phyloP scores from a whole-genome alignment of 176 grass and related monocot genomes.

The Neostapfia colusana region DNA sequence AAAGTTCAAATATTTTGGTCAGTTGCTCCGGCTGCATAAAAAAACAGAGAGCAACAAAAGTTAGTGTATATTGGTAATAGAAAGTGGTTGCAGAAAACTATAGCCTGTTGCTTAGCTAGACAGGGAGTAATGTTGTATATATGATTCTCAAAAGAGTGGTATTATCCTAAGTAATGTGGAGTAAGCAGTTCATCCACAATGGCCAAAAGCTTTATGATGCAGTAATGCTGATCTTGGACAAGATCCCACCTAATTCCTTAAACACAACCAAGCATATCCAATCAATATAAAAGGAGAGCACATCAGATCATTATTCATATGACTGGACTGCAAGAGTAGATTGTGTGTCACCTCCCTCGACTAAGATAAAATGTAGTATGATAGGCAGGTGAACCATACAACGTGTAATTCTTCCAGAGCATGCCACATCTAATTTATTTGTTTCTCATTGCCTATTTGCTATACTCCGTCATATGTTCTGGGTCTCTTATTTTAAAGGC shows the following conservation, averaged over 20 bases:
- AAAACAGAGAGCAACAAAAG: background rate
- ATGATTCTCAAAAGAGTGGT: background rate
- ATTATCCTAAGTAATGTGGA: background rate
- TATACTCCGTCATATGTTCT: conserved; percentile 8
- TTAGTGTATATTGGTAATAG: background rate
- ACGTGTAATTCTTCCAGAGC: background rate
- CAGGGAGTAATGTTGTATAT: background rate
- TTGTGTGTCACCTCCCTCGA: background rate
- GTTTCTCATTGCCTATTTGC: background rate
- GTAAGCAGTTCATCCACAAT: background rate
- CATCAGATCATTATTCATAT: background rate
- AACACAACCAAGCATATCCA: background rate
- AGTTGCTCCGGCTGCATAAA: conserved; percentile 72
- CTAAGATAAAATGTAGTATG: background rate
- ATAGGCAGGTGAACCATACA: background rate
- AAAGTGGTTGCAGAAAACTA: conserved; percentile 3
- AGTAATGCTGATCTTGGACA: background rate
- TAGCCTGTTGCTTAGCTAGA: background rate
- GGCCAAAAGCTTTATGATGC: background rate
- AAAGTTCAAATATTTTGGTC: conserved; percentile 85
- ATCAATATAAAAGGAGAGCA: background rate
- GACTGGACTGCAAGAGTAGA: background rate
- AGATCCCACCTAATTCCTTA: background rate
- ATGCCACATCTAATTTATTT: conserved; percentile 6
- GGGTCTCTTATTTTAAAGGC: background rate